Percentiles rank a stretch among this genome's conserved stretches.
These are phyloP conservation scores for Stagonosporopsis tanaceti DNA, from an alignment of 2,329 filamentous ascomycete genomes.

Conservation along the genomic window DNA sequence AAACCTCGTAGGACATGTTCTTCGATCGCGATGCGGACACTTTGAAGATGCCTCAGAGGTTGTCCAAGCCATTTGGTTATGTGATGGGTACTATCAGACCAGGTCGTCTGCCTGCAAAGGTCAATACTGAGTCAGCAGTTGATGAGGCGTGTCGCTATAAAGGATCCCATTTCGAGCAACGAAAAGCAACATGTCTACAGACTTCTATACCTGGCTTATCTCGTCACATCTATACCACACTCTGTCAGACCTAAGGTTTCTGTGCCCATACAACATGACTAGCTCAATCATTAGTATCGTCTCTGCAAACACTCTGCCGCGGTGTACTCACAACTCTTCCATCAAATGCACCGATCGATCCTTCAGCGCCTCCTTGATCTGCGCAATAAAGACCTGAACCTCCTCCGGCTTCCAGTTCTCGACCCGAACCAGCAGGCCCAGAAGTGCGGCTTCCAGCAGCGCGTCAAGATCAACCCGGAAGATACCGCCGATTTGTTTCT, in stretches of 20 bases:
- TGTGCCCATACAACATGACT: constrained; percentile 14
- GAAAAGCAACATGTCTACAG: too few relatives aligned
- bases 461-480: constrained; percentile 11
- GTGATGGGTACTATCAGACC: too few relatives aligned
- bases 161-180: too few relatives aligned
- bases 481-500: constrained; percentile 16
- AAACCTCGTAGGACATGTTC: too few relatives aligned
- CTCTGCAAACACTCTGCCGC: not conserved
- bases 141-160: too few relatives aligned
- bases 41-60: too few relatives aligned
- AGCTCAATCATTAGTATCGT: not conserved
- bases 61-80: too few relatives aligned
- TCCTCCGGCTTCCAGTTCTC: constrained; percentile 53
- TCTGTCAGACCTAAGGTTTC: not conserved
- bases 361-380: constrained; percentile 36
- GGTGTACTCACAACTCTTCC: constrained; percentile 30
- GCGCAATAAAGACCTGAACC: constrained; percentile 51
- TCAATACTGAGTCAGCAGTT: too few relatives aligned
- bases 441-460: constrained; percentile 10
- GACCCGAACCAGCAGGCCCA: constrained; percentile 26
- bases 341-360: constrained; percentile 34
- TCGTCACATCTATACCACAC: too few relatives aligned
- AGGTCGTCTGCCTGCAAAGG: too few relatives aligned
- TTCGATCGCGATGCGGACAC: too few relatives aligned
- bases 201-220: too few relatives aligned